phyloP scores from a whole-genome alignment of 169 alveolate genomes.

The Plasmodium knowlesi region DNA sequence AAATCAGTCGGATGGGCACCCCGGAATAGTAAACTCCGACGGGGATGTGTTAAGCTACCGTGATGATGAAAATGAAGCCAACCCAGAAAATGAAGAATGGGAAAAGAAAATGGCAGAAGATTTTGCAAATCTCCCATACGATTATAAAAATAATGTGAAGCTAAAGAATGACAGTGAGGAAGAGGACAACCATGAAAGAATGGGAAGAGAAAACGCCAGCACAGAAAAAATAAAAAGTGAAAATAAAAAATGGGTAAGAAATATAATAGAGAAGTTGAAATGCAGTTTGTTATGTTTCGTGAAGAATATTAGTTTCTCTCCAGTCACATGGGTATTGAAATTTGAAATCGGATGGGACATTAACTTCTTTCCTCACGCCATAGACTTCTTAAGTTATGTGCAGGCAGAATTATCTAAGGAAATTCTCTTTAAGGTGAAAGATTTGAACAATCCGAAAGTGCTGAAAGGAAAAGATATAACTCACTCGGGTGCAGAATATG shows the following conservation, averaged over 20 bases:
- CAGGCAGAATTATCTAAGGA: slow-evolving; percentile 79
- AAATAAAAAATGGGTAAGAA: slow-evolving; percentile 77
- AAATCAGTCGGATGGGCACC: not conserved
- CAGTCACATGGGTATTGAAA: slow-evolving; percentile 75
- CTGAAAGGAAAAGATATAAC: slow-evolving; percentile 75
- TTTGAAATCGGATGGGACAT: slow-evolving; percentile 77
- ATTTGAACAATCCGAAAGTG: slow-evolving; percentile 79
- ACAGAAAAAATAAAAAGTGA: slow-evolving; percentile 34
- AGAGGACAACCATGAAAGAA: slow-evolving; percentile 18
- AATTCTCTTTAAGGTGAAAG: slow-evolving; percentile 75
- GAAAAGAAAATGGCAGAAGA: slow-evolving; percentile 68
- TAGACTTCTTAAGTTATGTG: slow-evolving; percentile 80
- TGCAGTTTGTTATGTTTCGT: slow-evolving; percentile 62
- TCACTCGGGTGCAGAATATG: slow-evolving; percentile 79
- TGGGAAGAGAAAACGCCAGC: slow-evolving; percentile 54
- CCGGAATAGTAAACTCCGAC: not conserved
- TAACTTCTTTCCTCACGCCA: slow-evolving; percentile 77
- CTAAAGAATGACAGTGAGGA: slow-evolving; percentile 16
- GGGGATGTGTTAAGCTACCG: not conserved
- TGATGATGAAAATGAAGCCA: slow-evolving; percentile 20
- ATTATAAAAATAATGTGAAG: slow-evolving; percentile 74
- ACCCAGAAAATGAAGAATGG: slow-evolving; percentile 70
- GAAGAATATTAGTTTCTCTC: slow-evolving; percentile 65
- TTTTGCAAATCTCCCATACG: slow-evolving; percentile 51
- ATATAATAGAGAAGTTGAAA: slow-evolving; percentile 69